Base-by-base conservation (phyloP, 768 basidiomycete genomes). In the Pleurotus ostreatus region DNA sequence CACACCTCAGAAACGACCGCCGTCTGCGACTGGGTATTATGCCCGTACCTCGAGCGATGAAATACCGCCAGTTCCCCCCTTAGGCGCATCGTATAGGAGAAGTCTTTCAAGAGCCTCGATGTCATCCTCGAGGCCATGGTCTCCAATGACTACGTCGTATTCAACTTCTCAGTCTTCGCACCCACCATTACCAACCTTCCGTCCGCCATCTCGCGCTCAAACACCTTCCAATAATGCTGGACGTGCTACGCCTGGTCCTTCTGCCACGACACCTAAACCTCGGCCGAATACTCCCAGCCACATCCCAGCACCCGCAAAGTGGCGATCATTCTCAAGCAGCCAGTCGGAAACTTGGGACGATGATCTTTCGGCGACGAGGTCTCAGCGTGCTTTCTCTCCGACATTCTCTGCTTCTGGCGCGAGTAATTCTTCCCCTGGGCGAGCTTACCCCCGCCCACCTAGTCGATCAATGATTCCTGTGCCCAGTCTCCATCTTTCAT, bases 381-480 rank as follows among this genome's bases (percentile, higher is more conserved):
- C 80, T 73, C 80, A 80, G 58, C 83, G 88, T 43, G 78, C 87
- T 1, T 74, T 88, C 57, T 90, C 89, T 1, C 84, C 88, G 4
- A 74, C 84, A 6, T 74, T 77, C 58, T 81, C 81, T 11, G 66
- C 70, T 2, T 78, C 81, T 22, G 77, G 74, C 16, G 64, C 73
- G 13, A 78, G 75, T 49, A 74, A 61, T 18, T 57, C 78, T 18
- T 79, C 82, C 1, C 74, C 65, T 47, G 71, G 60, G 26, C 72
- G 67, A 45, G 62, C 68, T 12, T 86, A 84, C 64, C 82, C 83
- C 9, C 79, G 90, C 34, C 90, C 90, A 25, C 89, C 90, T 1
- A 91, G 90, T 63, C 81, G 88, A 54, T 93, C 92, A 4, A 87
- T 83, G 82, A 91, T 93, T 55, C 90, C 90, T 18, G 78, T 91